Conservation (phyloP, 176 grass and related monocot species). For the Carex pumila region DNA sequence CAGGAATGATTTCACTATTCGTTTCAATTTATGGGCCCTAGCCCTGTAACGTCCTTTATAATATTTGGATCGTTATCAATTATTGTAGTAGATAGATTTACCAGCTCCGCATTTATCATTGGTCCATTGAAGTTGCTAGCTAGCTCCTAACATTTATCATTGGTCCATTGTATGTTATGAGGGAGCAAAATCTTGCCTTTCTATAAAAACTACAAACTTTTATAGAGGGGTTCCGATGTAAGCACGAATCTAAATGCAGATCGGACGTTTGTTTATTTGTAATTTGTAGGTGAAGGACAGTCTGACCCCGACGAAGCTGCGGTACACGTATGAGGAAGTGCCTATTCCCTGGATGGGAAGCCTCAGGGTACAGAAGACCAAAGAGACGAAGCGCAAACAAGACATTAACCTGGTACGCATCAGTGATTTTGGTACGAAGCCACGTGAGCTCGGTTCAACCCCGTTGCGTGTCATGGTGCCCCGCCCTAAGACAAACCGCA, state of each 20-base stretch:
- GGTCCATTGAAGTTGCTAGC: too few species aligned
- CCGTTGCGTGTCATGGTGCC: conserved; percentile 23
- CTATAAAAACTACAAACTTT: neutral
- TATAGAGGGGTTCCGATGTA: too few species aligned
- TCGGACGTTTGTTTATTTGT: neutral
- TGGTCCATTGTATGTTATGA: neutral
- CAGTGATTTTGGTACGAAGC: neutral
- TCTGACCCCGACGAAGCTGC: conserved; percentile 6
- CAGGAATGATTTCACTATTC: neutral
- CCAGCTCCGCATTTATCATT: neutral
- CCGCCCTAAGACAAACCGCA: conserved; percentile 31
- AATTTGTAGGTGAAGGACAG: conserved; percentile 20
- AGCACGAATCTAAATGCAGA: too few species aligned
- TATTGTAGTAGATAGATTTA: neutral
- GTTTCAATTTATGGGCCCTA: neutral
- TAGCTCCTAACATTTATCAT: neutral
- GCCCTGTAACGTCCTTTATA: neutral
- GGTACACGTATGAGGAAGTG: conserved; percentile 26
- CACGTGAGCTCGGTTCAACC: neutral
- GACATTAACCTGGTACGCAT: neutral
- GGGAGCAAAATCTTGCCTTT: neutral
- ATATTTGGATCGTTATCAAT: neutral
- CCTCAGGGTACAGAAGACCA: neutral
- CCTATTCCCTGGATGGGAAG: conserved; percentile 20
- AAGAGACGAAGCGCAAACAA: neutral